Conservation (phyloP, 345 rosid genomes). For the Ailanthus altissimus region DNA sequence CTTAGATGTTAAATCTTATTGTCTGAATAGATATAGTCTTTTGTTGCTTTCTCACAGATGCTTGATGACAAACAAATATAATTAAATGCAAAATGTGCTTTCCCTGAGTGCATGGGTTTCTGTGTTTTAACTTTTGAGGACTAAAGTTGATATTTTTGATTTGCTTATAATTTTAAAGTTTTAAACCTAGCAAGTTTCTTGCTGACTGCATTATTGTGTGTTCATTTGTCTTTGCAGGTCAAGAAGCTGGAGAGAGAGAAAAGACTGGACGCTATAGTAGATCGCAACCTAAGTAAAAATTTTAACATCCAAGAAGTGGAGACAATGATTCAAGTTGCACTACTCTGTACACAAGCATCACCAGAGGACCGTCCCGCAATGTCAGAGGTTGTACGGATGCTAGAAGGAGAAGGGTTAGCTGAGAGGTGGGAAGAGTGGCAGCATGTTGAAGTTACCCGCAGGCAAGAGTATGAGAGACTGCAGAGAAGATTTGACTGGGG, state of each 20-base stretch:
- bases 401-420: constrained; percentile 96
- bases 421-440: constrained; percentile 99
- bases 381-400: constrained; percentile 95
- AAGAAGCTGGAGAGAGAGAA: constrained; percentile 93
- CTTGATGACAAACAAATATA: neutral
- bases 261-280: constrained; percentile 79
- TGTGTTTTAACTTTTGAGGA: no score
- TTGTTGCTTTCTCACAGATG: neutral
- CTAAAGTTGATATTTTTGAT: no score
- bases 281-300: constrained; percentile 56
- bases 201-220: neutral
- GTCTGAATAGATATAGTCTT: no score
- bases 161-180: neutral
- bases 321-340: constrained; percentile 88
- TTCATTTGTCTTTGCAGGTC: constrained; percentile 51
- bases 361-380: constrained; percentile 89
- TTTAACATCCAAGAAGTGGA: constrained; percentile 73
- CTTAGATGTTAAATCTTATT: neutral
- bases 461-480: constrained; percentile 79
- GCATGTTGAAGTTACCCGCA: constrained; percentile 71
- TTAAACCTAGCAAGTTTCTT: neutral
- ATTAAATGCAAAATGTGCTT: neutral
- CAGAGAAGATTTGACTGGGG: constrained; percentile 88
- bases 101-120: no score
- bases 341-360: constrained; percentile 82